Base-by-base conservation (phyloP, 1,139 yeast species). In the Casaregolazyma suthepensis region DNA sequence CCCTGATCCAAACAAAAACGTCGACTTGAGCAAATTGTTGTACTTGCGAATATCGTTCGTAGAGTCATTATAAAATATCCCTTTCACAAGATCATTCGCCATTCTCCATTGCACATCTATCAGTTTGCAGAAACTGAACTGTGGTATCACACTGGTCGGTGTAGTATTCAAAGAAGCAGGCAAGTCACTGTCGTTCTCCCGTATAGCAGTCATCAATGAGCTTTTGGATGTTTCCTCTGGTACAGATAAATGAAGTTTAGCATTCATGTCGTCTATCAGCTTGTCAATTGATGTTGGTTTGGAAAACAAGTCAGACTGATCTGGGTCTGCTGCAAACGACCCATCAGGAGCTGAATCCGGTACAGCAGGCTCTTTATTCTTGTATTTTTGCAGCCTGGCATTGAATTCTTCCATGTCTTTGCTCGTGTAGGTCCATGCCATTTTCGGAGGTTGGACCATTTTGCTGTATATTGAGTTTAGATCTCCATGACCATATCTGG, bases 1-100 rank as follows among this genome's bases (percentile, higher is more conserved):
- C 2, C 66, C 66, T 37, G 52, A 50, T 2, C 54, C 52, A 20
- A 63, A 46, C 23, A 63, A 54, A 50, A 46, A 54, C 1, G 56
- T 50, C 17, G 54, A 51, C 31, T 55, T 53, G 9, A 62, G 37
- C 9, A 62, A 46, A 6, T 19, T 37, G 1, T 56, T 50, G 35
- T 61, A 61, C 26, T 42, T 48, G 9, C 31, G 40, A 18, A 60
- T 35, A 31, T 55, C 43, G 18, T 51, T 45, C 5, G 48, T 47
- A 31, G 56, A 53, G 6, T 31, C 40, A 13, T 44, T 17, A 12
- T 37, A 44, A 44, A 62, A 58, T 7, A 61, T 46, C 9, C 48
- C 50, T 44, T 57, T 23, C 5, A 61, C 60, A 7, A 58, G 52
- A 4, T 43, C 19, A 48, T 62, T 62, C 15, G 63, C 54, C 44